Base-by-base conservation (phyloP, 2,329 filamentous ascomycete species). In the Ophiostoma australiae region DNA sequence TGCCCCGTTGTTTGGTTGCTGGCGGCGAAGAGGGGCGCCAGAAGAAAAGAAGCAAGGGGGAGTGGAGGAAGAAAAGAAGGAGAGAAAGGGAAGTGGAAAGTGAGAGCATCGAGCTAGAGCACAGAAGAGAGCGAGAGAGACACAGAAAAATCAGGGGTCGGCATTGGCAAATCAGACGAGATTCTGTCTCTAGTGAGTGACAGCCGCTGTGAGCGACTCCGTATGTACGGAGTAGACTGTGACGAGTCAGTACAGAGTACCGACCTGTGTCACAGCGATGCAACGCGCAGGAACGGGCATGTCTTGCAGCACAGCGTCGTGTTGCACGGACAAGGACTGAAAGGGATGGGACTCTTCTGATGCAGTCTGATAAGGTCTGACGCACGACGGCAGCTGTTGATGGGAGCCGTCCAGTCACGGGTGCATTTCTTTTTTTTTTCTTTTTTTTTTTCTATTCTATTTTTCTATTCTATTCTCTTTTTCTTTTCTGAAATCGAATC, bases 41-140 rank as follows among this genome's bases (percentile, higher is more conserved):
- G 52, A 58, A 58, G n/a, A 58, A 58, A 58, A 58, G 52, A 58
- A 58, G 52, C 52, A 58, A 58, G 52, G 52, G 52, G 52, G n/a
- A 27, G 52, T 23, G 52, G 23, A 15, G 8, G 52, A 27, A 31
- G 52, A 4, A 13, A 27, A 13, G n/a, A 27, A 27, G 52, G 13
- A 11, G 10, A 58, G 23, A 58, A 7, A 55, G n/a, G 27, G 52
- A 27, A 13, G n/a, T 13, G 52, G n/a, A 55, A 10, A 52, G 48
- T 1, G 48, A 55, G 11, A 23, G 20, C 3, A n/a, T 3, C 6
- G 1, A 52, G 44, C n/a, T 20, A n/a, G 2, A n/a, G 20, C 8
- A n/a, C 8, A 58, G 17, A 20, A 44, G 15, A 20, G 41, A 61
- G 7, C 31, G n/a, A 33, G 11, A 61, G 13, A 61, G 13, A 10